Evolutionary conservation across 2,329 filamentous ascomycete species (phyloP), one percentile per base, ranked within the genome.

Genomic region (Metarhizium album): DNA sequence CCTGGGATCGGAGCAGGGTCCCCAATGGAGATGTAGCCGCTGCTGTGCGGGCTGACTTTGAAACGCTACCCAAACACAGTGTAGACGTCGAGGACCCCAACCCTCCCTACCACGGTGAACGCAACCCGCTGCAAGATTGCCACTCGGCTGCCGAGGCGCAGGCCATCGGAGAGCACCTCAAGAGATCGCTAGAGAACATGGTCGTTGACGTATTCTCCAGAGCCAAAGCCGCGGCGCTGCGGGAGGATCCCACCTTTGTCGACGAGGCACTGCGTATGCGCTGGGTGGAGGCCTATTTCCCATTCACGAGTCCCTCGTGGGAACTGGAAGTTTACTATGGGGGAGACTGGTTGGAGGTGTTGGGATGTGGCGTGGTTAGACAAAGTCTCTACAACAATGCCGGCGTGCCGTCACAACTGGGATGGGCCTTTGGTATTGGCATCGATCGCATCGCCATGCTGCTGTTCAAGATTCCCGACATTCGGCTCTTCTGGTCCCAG

Each of bases 281-380:
- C 57, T 98, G 93, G 93, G 84, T 97, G 7, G 91, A 96, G 67
- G 90, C 93, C 1, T 97, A 93, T 69, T 98, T 98, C 70, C 93
- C 93, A 38, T 97, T 97, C 66, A 98, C 93, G 1, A 90, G 84
- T 52, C 93, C 93, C 0, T 93, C 86, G 6, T 98, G 89, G 87
- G 93, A 98, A 66, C 78, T 98, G 23, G 93, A 98, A 64, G 89
- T 98, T 9, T 90, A 87, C 74, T 96, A 91, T 79, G 84, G 86
- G 58, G 90, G 87, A 29, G 87, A 94, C 64, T 98, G 93, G 93
- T 82, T 98, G 33, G 93, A 98, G 70, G 83, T 97, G 4, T 78
- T 98, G 1, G 93, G 93, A n/a, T 94, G 85, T 60, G 93, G 93
- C 35, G 82, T 98, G 35, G 84, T 93, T 42, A 82, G 88, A 65